Evolutionary conservation across 768 basidiomycete genomes (phyloP), one percentile per base, ranked within the genome.

Genomic region (Leccinellum rugosiceps): DNA sequence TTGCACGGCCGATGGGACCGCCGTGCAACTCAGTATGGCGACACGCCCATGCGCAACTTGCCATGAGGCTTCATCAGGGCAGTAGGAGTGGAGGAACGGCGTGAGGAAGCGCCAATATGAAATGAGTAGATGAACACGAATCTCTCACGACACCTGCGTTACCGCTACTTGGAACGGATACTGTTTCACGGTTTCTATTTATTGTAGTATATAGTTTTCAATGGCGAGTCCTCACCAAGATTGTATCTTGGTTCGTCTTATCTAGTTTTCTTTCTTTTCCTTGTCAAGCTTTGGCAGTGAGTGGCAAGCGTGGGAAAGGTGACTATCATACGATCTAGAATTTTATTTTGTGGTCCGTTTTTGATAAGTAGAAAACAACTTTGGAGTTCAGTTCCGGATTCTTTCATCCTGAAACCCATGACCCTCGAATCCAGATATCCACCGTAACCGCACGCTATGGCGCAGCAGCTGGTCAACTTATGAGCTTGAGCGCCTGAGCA

Each of bases 1-100:
- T 59, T 86, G 63, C 85, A 87, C 62, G 85, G 85, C 6, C 75
- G 82, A 51, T 86, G 67, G 71, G 74, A 72, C 50, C 71, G 72
- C 41, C 72, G 71, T 31, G 59, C 68, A 13, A 74, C 63, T 17
- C 57, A 58, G 6, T 72, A 62, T 34, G 68, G 71, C 15, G 68
- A 63, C 46, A 60, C 60, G 1, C 63, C 68, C 9, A 74, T 72
- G 71, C 72, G 71, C 32, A 52, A 55, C 60, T 57, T 71, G 46
- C 70, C 69, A 47, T 71, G 55, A 72, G 49, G 64, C 70, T 50
- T 71, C 53, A 72, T 43, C 53, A 21, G 19, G 41, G 57, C 21
- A 25, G 58, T 41, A 31, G 19, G 34, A 9, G 28, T 19, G 21
- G n/a, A 50, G 43, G 28, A 17, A 25, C 46, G 50, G 49, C 43